Evolutionary conservation across 345 rosid genomes (phyloP).

Genomic region (Camelina sativa): DNA sequence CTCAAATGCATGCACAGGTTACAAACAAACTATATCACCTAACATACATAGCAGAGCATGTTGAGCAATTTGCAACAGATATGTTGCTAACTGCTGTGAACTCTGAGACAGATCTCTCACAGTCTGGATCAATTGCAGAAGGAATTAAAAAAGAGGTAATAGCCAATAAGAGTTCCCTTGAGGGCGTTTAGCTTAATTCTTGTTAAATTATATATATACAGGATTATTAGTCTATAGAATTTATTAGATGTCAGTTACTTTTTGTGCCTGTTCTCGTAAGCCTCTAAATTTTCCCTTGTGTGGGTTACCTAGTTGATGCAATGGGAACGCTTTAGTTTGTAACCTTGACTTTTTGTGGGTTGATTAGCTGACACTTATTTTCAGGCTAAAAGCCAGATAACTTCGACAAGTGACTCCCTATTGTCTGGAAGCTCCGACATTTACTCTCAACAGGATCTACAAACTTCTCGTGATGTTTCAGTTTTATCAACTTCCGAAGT

Average conservation of each 20-base stretch:
- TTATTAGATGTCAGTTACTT: constrained; percentile 11
- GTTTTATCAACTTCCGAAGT: constrained; percentile 71
- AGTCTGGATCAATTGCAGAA: constrained; percentile 53
- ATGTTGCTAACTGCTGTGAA: constrained; percentile 75
- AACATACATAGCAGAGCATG: constrained; percentile 64
- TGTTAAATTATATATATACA: constrained; percentile 18
- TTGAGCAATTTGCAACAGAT: constrained; percentile 85
- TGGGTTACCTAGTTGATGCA: constrained; percentile 5
- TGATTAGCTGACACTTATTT: constrained; percentile 38
- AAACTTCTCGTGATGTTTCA: constrained; percentile 52
- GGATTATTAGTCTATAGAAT: background rate
- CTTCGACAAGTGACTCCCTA: constrained; percentile 59
- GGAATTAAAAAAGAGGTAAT: constrained; percentile 67
- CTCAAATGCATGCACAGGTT: constrained; percentile 59
- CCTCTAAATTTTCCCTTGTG: constrained; percentile 9
- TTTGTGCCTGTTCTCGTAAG: constrained; percentile 21
- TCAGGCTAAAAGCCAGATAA: constrained; percentile 63
- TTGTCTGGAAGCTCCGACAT: constrained; percentile 57
- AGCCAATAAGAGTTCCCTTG: constrained; percentile 22
- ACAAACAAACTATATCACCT: constrained; percentile 94
- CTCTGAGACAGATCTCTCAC: constrained; percentile 50
- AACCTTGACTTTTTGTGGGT: constrained; percentile 24
- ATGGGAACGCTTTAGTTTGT: constrained; percentile 13
- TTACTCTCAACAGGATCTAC: constrained; percentile 52
- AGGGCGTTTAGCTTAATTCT: constrained; percentile 12